Evolutionary conservation across 768 basidiomycete genomes (phyloP).

Genomic region (Serendipita indica): DNA sequence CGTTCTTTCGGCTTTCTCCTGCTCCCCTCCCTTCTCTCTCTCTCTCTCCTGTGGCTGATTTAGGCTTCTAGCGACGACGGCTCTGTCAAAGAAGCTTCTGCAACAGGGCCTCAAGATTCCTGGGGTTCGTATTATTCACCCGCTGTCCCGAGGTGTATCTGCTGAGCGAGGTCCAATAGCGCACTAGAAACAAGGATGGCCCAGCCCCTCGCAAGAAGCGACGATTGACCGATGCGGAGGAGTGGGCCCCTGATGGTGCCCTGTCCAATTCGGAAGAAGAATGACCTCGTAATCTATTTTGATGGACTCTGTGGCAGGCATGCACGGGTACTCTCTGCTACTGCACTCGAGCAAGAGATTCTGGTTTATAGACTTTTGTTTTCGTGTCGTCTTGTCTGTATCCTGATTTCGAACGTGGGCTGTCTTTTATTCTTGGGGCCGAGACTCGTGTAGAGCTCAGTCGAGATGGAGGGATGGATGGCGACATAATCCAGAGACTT

Average conservation of each 20-base stretch:
- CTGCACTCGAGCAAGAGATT: no score
- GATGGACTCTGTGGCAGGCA: no score
- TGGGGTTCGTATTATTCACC: not conserved
- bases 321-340: no score
- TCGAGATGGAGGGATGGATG: no score
- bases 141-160: not conserved
- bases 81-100: not conserved
- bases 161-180: no score
- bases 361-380: no score
- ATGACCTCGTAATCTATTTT: not conserved
- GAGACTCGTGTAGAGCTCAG: no score
- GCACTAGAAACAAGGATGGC: not conserved
- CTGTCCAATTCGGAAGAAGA: not conserved
- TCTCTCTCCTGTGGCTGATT: not conserved
- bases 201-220: not conserved
- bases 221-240: not conserved
- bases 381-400: no score
- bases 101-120: slow-evolving; percentile 8
- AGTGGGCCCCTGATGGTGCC: not conserved
- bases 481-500: no score
- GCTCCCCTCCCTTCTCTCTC: not conserved
- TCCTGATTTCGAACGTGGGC: no score
- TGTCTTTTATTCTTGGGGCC: no score
- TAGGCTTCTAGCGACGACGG: not conserved
- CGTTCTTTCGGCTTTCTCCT: not conserved